Percentiles rank a stretch among this genome's conserved stretches.
These are phyloP conservation scores for Blastobotrys buckinghamii DNA, from an alignment of 1,139 yeast species.

Conservation along the genomic window DNA sequence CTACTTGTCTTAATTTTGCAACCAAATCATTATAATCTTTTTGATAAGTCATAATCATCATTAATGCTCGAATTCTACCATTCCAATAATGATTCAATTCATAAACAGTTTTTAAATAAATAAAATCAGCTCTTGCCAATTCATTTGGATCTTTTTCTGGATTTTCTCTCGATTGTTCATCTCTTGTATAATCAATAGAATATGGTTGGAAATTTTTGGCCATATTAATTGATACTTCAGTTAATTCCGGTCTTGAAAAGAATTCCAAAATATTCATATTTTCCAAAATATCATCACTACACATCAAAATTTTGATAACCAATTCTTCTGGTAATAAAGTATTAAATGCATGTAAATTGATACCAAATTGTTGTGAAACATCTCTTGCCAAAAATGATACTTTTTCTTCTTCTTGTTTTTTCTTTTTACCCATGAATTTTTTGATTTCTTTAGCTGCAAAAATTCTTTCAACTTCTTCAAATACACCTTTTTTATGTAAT, in stretches of 20 bases:
- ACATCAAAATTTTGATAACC: slow-evolving; percentile 57
- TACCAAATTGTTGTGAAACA: slow-evolving; percentile 85
- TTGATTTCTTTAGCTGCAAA: slow-evolving; percentile 61
- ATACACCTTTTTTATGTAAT: slow-evolving; percentile 63
- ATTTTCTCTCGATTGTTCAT: slow-evolving; percentile 24
- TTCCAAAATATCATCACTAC: slow-evolving; percentile 63
- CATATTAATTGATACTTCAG: slow-evolving; percentile 63
- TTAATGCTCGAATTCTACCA: slow-evolving; percentile 71
- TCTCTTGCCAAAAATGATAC: slow-evolving; percentile 70
- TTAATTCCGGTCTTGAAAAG: slow-evolving; percentile 64
- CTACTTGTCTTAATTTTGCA: slow-evolving; percentile 57
- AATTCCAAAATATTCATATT: slow-evolving; percentile 76
- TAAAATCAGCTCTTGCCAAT: slow-evolving; percentile 74
- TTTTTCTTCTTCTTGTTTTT: slow-evolving; percentile 39
- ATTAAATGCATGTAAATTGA: slow-evolving; percentile 78
- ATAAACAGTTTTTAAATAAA: slow-evolving; percentile 71
- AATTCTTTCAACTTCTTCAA: slow-evolving; percentile 69
- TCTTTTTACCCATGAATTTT: slow-evolving; percentile 32
- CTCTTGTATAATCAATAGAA: slow-evolving; percentile 44
- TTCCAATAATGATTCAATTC: slow-evolving; percentile 82
- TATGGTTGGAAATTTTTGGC: slow-evolving; percentile 70
- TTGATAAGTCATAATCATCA: slow-evolving; percentile 61
- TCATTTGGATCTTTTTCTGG: slow-evolving; percentile 57
- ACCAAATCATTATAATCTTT: slow-evolving; percentile 68
- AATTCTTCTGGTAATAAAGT: slow-evolving; percentile 56